phyloP scores from a whole-genome alignment of 164 flowering plant species.

The Vitis labrusca region DNA sequence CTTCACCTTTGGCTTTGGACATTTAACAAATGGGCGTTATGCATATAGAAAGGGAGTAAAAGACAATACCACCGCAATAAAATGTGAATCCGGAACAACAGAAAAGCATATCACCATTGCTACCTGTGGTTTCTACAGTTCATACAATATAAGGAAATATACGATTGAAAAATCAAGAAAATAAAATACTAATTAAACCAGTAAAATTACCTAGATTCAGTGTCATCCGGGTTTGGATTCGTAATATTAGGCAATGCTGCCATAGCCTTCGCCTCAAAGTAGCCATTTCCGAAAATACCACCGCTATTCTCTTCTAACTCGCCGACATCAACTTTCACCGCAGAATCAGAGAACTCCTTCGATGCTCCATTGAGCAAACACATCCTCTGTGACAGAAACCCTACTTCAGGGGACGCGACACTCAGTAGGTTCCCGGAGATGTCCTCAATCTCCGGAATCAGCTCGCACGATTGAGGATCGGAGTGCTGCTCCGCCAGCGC shows the following conservation, averaged over 20 bases:
- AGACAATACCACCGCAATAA: no score
- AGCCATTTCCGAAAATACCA: conserved; percentile 5
- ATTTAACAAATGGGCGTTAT: no score
- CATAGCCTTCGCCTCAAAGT: conserved; percentile 1
- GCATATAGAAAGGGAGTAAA: no score
- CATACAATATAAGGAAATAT: neutral
- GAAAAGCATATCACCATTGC: neutral
- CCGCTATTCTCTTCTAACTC: neutral
- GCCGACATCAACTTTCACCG: neutral
- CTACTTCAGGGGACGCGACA: conserved; percentile 1
- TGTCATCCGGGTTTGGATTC: no score
- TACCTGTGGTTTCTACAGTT: neutral
- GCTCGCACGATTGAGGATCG: neutral
- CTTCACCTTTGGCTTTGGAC: no score
- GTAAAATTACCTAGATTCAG: no score
- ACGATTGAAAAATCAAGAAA: neutral
- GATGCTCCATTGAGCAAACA: neutral
- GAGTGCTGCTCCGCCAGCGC: neutral
- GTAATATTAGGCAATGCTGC: conserved; percentile 8
- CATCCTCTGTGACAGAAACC: conserved; percentile 4
- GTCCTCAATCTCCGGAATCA: conserved; percentile 4
- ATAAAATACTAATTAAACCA: neutral
- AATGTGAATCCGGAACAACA: no score
- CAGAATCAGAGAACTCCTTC: conserved; percentile 7
- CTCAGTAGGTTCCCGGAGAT: neutral